A percentile compares a stretch with the other conserved stretches of the same genome.
Conservation (phyloP, 106 monocot species). For the Acorus calamus region DNA sequence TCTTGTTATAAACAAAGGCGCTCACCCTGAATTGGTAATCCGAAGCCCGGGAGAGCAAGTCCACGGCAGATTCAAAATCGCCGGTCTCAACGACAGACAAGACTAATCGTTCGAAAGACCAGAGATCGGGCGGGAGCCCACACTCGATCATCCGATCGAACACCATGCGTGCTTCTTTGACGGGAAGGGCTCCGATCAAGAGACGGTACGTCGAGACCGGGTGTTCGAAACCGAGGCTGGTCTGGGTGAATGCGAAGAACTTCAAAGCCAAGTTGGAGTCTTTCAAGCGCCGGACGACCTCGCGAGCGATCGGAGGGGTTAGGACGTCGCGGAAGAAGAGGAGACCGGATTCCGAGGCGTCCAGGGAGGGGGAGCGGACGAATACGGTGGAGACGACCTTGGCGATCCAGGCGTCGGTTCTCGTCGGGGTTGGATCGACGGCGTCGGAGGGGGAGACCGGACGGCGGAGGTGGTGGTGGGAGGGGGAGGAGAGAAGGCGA, state of each 20-base stretch:
- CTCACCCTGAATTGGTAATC: conserved; percentile 15
- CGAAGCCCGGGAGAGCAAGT: conserved; percentile 19
- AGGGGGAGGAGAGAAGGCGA: conserved; percentile 8
- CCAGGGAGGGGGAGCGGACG: conserved; percentile 12
- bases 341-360: background rate
- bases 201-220: conserved; percentile 3
- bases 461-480: background rate
- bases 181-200: conserved; percentile 13
- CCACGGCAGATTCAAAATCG: conserved; percentile 22
- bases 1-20: conserved; percentile 23
- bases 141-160: conserved; percentile 40
- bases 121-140: conserved; percentile 7
- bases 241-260: conserved; percentile 11
- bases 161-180: conserved; percentile 27
- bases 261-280: conserved; percentile 6
- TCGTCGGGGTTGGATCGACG: background rate
- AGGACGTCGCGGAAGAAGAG: conserved; percentile 1
- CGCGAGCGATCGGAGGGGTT: conserved; percentile 12
- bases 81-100: conserved; percentile 14
- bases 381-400: conserved; percentile 30
- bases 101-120: conserved; percentile 20
- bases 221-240: conserved; percentile 8
- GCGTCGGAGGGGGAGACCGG: background rate
- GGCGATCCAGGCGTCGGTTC: conserved; percentile 26
- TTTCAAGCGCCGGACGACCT: conserved; percentile 13